Percentiles rank a stretch among this genome's conserved stretches.
Conservation (phyloP, 2,329 filamentous ascomycete species). For the Tolypocladium tundrense region DNA sequence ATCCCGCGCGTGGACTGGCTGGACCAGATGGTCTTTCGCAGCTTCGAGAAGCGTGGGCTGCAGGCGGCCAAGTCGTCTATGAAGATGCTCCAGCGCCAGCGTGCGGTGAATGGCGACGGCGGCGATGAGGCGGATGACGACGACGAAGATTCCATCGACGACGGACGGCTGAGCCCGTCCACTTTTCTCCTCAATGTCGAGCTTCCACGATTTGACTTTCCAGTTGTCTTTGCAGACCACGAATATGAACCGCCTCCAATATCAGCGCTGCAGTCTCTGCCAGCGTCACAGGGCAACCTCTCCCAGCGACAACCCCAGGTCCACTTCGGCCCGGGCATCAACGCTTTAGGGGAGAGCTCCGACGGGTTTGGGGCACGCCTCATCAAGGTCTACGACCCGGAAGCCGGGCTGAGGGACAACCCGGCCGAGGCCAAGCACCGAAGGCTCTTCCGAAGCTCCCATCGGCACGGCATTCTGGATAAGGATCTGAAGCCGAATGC, state of each 20-base stretch:
- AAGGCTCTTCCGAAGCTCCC: slow-evolving; percentile 78
- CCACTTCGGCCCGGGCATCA: slow-evolving; percentile 82
- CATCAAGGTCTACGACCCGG: slow-evolving; percentile 85
- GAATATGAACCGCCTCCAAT: slow-evolving; percentile 82
- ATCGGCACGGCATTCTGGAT: slow-evolving; percentile 85
- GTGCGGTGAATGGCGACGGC: slow-evolving; percentile 28
- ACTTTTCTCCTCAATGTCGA: slow-evolving; percentile 83
- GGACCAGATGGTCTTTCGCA: slow-evolving; percentile 86
- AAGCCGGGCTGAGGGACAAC: slow-evolving; percentile 81
- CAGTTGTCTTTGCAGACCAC: slow-evolving; percentile 87
- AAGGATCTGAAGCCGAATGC: slow-evolving; percentile 93
- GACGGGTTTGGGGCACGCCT: slow-evolving; percentile 47
- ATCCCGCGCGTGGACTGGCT: slow-evolving; percentile 91
- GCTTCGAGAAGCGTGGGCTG: slow-evolving; percentile 67
- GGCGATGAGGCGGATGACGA: slow-evolving; percentile 16
- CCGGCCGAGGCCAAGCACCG: slow-evolving; percentile 93
- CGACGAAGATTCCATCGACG: slow-evolving; percentile 19
- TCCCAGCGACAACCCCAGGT: slow-evolving; percentile 79
- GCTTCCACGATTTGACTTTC: slow-evolving; percentile 89
- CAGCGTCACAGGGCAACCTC: slow-evolving; percentile 52
- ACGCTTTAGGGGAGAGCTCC: slow-evolving; percentile 47
- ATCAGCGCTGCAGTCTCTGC: slow-evolving; percentile 56
- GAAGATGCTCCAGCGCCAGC: slow-evolving; percentile 44
- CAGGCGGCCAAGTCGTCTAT: slow-evolving; percentile 54
- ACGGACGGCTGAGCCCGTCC: slow-evolving; percentile 37